phyloP scores from a whole-genome alignment of 139 green algal genomes.

The Axilococcus clingmanii region DNA sequence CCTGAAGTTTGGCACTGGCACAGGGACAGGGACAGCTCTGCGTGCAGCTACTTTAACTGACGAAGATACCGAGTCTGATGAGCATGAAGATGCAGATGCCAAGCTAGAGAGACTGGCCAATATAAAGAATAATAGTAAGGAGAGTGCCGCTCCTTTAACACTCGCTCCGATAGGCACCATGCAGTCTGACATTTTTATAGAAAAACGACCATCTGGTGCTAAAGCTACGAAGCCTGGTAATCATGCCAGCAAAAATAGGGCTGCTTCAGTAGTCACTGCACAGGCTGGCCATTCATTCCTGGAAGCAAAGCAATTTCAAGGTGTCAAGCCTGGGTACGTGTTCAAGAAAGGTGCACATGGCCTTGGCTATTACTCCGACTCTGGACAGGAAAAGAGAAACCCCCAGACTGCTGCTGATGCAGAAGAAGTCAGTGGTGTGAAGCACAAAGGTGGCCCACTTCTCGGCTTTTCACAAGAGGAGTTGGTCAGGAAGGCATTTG shows the following conservation, averaged over 20 bases:
- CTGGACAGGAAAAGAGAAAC: neutral
- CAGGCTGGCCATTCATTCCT: slow-evolving; percentile 19
- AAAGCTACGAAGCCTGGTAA: too few species aligned
- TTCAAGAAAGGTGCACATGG: slow-evolving; percentile 51
- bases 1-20: too few species aligned
- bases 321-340: slow-evolving; percentile 34
- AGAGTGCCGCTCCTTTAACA: too few species aligned
- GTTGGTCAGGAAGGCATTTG: slow-evolving; percentile 61
- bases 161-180: too few species aligned
- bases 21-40: too few species aligned
- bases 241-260: neutral
- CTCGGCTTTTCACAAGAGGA: slow-evolving; percentile 35
- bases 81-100: slow-evolving; percentile 42
- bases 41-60: slow-evolving; percentile 4
- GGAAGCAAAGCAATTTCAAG: slow-evolving; percentile 32
- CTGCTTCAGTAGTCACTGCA: neutral
- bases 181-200: too few species aligned
- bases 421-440: neutral
- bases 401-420: slow-evolving; percentile 5
- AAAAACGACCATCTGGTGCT: too few species aligned
- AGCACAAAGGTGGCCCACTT: neutral
- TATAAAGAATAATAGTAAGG: neutral
- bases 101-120: slow-evolving; percentile 18
- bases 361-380: slow-evolving; percentile 59
- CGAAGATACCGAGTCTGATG: slow-evolving; percentile 25